Evolutionary conservation across 2,329 filamentous ascomycete genomes (phyloP).

Genomic region (Ceratocystis cacaofunesta): DNA sequence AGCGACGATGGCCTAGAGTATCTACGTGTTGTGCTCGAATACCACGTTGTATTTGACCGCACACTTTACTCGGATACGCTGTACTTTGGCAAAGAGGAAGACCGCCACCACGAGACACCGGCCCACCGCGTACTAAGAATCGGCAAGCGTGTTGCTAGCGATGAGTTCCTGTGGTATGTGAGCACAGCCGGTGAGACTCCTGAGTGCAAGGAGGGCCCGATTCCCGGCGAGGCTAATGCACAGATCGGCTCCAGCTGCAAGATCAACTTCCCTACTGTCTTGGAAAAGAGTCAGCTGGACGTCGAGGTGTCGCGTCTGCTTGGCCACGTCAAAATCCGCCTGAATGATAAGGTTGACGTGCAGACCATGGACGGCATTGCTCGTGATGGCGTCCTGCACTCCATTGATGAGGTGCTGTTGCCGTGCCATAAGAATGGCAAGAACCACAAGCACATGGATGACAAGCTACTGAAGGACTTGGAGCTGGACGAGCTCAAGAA

Average conservation of each 20-base stretch:
- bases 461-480: slow-evolving; percentile 14
- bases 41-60: slow-evolving; percentile 58
- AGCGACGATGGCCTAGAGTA: slow-evolving; percentile 58
- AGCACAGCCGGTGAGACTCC: slow-evolving; percentile 1
- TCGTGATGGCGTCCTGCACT: slow-evolving; percentile 69
- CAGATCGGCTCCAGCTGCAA: slow-evolving; percentile 12
- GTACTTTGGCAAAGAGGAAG: slow-evolving; percentile 32
- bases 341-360: slow-evolving; percentile 60
- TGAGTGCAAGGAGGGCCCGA: slow-evolving; percentile 11
- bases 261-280: slow-evolving; percentile 35
- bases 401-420: slow-evolving; percentile 57
- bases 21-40: slow-evolving; percentile 61
- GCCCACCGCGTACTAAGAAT: background rate
- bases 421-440: slow-evolving; percentile 46
- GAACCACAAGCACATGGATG: slow-evolving; percentile 3
- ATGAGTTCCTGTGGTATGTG: slow-evolving; percentile 16
- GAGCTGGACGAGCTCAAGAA: slow-evolving; percentile 17
- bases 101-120: background rate
- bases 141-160: slow-evolving; percentile 17
- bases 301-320: slow-evolving; percentile 57
- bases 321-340: slow-evolving; percentile 54
- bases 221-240: slow-evolving; percentile 7
- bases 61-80: slow-evolving; percentile 75
- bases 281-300: slow-evolving; percentile 49
- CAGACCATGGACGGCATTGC: slow-evolving; percentile 53